Base-by-base conservation (phyloP, 192 early-diverging fungal species). In the Thoreauomyces humboldtii region DNA sequence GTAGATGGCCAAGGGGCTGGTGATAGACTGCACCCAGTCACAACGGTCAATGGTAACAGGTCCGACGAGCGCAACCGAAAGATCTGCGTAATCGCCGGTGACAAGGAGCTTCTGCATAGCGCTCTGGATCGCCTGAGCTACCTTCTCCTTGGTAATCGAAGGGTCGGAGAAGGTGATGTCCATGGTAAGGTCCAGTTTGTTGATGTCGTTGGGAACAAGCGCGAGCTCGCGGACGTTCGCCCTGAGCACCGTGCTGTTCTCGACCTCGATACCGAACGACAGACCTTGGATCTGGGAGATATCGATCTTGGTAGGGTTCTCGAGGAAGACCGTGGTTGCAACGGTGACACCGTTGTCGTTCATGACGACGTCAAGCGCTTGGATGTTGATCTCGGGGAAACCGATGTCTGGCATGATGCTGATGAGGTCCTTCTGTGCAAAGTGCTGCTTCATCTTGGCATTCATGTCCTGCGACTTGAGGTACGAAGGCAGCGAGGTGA, bases 291-390 rank as follows among this genome's bases (percentile, higher is more conserved):
- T 61, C 43, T 61, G 31, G 33, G 42, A 31, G 2, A 78, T 17
- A 14, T 72, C 57, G 31, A 78, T 43, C 27, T 58, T 57, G 24
- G 62, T 63, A n/a, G 70, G 67, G 58, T 78, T 78, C 36, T 74
- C 69, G 52, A 73, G 56, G 19, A 59, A 59, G 29, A 70, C 24
- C 19, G 46, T 51, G 55, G 72, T 32, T 6, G 34, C 52, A 36
- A 72, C 25, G 22, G 44, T 38, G 34, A 76, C 31, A 17, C 74
- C 74, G 7, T 24, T 29, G 59, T 76, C 74, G 29, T 62, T 60
- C 61, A 72, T 72, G 15, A 41, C 34, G 36, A 76, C n/a, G 32
- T 33, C 59, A 3, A 76, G 56, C 17, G 36, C 61, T 25, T 70
- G 63, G 55, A 60, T 44, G 36, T 63, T 50, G 36, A 61, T 70